Conservation (phyloP, 129 eudicot genomes). For the Arctium minus region DNA sequence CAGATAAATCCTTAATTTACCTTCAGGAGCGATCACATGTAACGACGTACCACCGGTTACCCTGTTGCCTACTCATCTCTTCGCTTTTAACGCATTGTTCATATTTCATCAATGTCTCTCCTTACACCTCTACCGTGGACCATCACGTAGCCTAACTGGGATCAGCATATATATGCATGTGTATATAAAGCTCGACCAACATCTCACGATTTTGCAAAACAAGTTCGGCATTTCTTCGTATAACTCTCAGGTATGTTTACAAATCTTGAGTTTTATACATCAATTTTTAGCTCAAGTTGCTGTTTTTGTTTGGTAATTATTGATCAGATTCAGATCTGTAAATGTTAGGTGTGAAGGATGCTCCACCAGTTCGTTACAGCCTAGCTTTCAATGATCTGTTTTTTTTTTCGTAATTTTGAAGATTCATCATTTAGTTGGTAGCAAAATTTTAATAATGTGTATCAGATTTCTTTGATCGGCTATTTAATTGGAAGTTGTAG, state of each 20-base stretch:
- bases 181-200: slow-evolving; percentile 26
- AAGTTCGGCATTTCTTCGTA: not conserved
- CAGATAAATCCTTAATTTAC: not conserved
- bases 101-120: slow-evolving; percentile 20
- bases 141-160: slow-evolving; percentile 18
- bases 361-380: slow-evolving; percentile 20
- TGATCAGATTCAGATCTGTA: slow-evolving; percentile 50
- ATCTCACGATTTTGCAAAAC: not conserved
- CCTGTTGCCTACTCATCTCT: slow-evolving; percentile 4
- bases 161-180: slow-evolving; percentile 24
- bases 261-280: not conserved
- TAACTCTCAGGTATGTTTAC: slow-evolving; percentile 3
- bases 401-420: slow-evolving; percentile 37
- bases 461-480: slow-evolving; percentile 10
- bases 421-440: slow-evolving; percentile 27
- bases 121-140: slow-evolving; percentile 11
- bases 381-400: slow-evolving; percentile 31
- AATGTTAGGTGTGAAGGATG: slow-evolving; percentile 27
- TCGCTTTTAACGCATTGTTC: not conserved
- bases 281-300: not conserved
- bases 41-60: not conserved
- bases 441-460: not conserved
- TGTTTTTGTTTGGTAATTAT: not conserved
- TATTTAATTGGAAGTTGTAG: slow-evolving; percentile 26
- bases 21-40: not conserved